phyloP scores from a whole-genome alignment of 495 filamentous ascomycete genomes.

The Aspergillus baeticus region DNA sequence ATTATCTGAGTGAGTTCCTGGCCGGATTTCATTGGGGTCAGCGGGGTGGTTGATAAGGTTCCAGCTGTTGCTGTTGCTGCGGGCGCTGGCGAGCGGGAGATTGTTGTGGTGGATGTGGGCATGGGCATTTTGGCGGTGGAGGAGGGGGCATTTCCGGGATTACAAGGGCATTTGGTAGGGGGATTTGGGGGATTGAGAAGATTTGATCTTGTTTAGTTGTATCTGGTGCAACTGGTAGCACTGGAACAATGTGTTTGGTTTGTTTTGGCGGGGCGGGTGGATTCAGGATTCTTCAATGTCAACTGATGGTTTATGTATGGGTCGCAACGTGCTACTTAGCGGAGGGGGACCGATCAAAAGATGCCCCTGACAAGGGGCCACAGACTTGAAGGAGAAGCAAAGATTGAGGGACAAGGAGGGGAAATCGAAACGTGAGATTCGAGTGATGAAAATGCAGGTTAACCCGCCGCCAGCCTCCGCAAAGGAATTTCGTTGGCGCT shows the following conservation, averaged over 20 bases:
- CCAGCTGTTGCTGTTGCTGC: no score
- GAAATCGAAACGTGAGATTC: not conserved
- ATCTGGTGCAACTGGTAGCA: no score
- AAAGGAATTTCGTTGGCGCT: not conserved
- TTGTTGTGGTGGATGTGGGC: no score
- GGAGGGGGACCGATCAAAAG: not conserved
- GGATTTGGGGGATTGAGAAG: no score
- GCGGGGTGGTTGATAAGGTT: not conserved
- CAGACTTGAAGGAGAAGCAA: not conserved
- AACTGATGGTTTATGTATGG: not conserved
- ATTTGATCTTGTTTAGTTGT: no score
- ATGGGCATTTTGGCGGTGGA: not conserved
- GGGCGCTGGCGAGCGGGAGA: no score
- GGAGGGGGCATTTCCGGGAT: not conserved
- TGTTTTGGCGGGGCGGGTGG: no score
- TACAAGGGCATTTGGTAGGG: not conserved
- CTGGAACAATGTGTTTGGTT: no score
- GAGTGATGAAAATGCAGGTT: not conserved
- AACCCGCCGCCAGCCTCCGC: not conserved
- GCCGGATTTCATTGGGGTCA: constrained; percentile 21
- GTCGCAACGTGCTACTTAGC: no score
- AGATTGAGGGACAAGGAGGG: not conserved
- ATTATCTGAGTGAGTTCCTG: constrained; percentile 17
- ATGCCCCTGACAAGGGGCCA: not conserved
- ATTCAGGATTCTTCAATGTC: no score